phyloP scores from a whole-genome alignment of 306 rosid genomes.

The Casuarina equisetifolia region DNA sequence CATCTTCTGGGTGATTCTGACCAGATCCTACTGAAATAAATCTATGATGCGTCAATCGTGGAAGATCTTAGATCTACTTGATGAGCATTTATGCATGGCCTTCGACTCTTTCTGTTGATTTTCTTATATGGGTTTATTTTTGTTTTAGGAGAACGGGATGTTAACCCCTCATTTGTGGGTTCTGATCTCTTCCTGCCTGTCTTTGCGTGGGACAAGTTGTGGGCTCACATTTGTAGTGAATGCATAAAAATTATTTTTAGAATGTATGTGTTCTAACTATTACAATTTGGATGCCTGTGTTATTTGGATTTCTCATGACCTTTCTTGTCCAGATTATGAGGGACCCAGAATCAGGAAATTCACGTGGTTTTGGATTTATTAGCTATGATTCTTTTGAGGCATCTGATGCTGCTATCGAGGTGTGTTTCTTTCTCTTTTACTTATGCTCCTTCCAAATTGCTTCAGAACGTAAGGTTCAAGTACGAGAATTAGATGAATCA shows the following conservation, averaged over 20 bases:
- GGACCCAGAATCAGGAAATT: slow-evolving; percentile 95
- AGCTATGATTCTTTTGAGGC: slow-evolving; percentile 99
- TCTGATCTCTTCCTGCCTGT: slow-evolving; percentile 1
- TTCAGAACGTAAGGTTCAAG: neutral
- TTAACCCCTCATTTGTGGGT: neutral
- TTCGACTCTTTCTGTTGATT: slow-evolving; percentile 18
- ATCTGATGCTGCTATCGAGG: slow-evolving; percentile 99
- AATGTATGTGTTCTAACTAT: neutral
- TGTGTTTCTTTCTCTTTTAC: slow-evolving; percentile 22
- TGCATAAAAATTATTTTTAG: neutral
- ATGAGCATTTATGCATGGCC: slow-evolving; percentile 1
- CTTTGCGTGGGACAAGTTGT: slow-evolving; percentile 1
- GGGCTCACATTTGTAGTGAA: slow-evolving; percentile 9
- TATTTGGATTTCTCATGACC: slow-evolving; percentile 26
- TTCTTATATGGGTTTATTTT: slow-evolving; percentile 11
- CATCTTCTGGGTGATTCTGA: neutral
- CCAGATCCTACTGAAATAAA: neutral
- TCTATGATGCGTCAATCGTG: neutral
- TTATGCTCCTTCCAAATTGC: neutral
- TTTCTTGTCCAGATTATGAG: slow-evolving; percentile 83
- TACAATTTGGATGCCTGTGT: neutral
- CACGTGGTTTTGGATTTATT: slow-evolving; percentile 97
- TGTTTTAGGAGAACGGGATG: slow-evolving; percentile 10
- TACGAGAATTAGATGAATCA: neutral
- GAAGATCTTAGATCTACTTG: neutral